Evolutionary conservation across 1,139 yeast species (phyloP), one percentile per base, ranked within the genome.

Genomic region (Yamadazyma siamensis): DNA sequence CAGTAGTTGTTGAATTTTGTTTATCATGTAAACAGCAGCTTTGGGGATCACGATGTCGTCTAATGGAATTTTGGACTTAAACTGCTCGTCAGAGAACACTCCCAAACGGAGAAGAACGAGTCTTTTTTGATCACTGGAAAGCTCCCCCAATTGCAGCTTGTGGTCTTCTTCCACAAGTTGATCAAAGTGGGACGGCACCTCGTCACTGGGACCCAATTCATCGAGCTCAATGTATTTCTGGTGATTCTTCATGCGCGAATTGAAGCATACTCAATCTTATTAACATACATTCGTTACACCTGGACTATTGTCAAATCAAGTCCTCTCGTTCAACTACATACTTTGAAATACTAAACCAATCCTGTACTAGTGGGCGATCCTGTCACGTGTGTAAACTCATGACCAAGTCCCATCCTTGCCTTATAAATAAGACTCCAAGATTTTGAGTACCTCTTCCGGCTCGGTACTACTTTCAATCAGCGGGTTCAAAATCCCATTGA

Each of bases 401-500:
- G n/a, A n/a, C n/a, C n/a, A n/a, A n/a, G n/a, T n/a, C n/a, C n/a
- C n/a, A n/a, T n/a, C n/a, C n/a, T n/a, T n/a, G n/a, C n/a, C n/a
- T n/a, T n/a, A n/a, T n/a, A n/a, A 36, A 13, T 35, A 13, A 11
- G 37, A 30, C 23, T 43, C 60, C 28, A 67, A 61, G 22, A 52
- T 41, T 27, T 54, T 43, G 9, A 63, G 44, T 43, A 67, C 54
- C 15, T 51, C 61, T 2, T 58, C 64, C 12, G 49, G 49, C 20
- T 61, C 62, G 12, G 54, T 38, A 5, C 71, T 69, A 39, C 71
- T 64, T 26, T 70, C 65, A 23, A 68, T 49, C 5, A 55, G 35
- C 32, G 53, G 56, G 34, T 56, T 59, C 13, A 56, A 65, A 30
- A 83, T 71, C 1, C 95, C 95, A 50, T 86, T 75, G 29, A 87